phyloP scores from a whole-genome alignment of 495 filamentous ascomycete genomes.

The Copromyces sp. region DNA sequence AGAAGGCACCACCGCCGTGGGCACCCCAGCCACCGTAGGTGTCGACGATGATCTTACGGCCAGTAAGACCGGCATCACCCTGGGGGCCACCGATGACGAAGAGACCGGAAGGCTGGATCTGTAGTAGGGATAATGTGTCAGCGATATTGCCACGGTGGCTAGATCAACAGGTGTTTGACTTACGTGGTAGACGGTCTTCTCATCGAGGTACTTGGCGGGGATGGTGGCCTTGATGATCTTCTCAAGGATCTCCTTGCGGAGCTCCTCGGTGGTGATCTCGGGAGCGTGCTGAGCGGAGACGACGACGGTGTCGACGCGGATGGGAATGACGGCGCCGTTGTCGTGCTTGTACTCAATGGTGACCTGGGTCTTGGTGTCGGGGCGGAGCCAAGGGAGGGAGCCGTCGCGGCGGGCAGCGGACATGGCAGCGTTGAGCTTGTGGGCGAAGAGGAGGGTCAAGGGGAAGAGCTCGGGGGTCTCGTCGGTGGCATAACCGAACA shows the following conservation, averaged over 20 bases:
- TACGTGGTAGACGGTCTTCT: slow-evolving; percentile 88
- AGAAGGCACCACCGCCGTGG: slow-evolving; percentile 99
- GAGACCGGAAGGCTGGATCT: slow-evolving; percentile 94
- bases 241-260: slow-evolving; percentile 91
- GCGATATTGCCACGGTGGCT: not conserved
- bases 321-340: slow-evolving; percentile 82
- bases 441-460: slow-evolving; percentile 81
- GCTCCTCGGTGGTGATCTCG: slow-evolving; percentile 81
- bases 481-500: slow-evolving; percentile 99
- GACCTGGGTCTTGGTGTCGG: slow-evolving; percentile 99
- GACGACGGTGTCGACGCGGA: slow-evolving; percentile 91
- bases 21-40: slow-evolving; percentile 99
- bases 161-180: slow-evolving; percentile 13
- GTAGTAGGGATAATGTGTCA: slow-evolving; percentile 14
- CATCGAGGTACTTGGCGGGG: slow-evolving; percentile 83
- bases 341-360: slow-evolving; percentile 98
- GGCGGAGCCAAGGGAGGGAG: slow-evolving; percentile 83
- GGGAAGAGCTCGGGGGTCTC: slow-evolving; percentile 97
- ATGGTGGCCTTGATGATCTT: slow-evolving; percentile 95
- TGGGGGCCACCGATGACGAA: slow-evolving; percentile 99
- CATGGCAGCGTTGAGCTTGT: slow-evolving; percentile 94
- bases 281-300: slow-evolving; percentile 89
- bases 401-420: slow-evolving; percentile 76
- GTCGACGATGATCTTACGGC: slow-evolving; percentile 99
- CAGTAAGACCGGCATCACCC: slow-evolving; percentile 96